A percentile compares a stretch with the other conserved stretches of the same genome.
Conservation (phyloP, 108 stramenopile genomes). For the Fragilariopsis cylindrus region DNA sequence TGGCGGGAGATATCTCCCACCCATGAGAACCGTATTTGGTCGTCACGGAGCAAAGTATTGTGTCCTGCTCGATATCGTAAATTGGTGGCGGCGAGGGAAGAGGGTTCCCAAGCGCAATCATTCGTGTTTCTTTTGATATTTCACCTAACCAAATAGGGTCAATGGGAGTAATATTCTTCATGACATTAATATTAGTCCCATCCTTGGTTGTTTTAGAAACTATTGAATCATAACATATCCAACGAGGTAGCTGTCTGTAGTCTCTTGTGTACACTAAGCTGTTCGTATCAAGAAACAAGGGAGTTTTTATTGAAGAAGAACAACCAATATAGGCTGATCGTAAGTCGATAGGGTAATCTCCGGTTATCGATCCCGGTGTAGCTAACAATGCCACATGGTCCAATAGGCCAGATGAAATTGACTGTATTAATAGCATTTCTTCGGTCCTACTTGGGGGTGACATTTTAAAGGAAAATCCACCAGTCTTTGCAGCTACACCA, state of each 20-base stretch:
- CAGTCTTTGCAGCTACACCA: constrained; percentile 72
- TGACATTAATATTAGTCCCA: constrained; percentile 61
- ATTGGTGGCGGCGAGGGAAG: constrained; percentile 60
- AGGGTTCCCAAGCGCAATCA: constrained; percentile 65
- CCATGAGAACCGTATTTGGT: constrained; percentile 76
- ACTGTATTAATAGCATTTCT: constrained; percentile 60
- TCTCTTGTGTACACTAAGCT: constrained; percentile 70
- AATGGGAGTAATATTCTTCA: constrained; percentile 84
- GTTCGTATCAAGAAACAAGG: constrained; percentile 74
- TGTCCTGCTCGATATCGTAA: constrained; percentile 70
- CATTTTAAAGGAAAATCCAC: constrained; percentile 65
- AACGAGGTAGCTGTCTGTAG: constrained; percentile 63
- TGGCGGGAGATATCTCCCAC: constrained; percentile 80
- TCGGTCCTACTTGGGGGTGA: constrained; percentile 77
- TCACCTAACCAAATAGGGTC: constrained; percentile 74
- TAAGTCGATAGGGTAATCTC: constrained; percentile 59
- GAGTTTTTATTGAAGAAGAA: constrained; percentile 54
- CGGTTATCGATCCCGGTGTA: constrained; percentile 59
- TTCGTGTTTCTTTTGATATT: constrained; percentile 65
- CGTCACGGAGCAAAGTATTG: constrained; percentile 71
- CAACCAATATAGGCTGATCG: constrained; percentile 80
- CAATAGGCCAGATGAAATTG: constrained; percentile 72
- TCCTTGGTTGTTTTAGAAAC: constrained; percentile 69
- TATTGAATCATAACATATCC: constrained; percentile 78
- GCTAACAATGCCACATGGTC: constrained; percentile 83